Evolutionary conservation across 2,329 filamentous ascomycete species (phyloP), one percentile per base, ranked within the genome.

Genomic region (Dactylellina drechsleri): DNA sequence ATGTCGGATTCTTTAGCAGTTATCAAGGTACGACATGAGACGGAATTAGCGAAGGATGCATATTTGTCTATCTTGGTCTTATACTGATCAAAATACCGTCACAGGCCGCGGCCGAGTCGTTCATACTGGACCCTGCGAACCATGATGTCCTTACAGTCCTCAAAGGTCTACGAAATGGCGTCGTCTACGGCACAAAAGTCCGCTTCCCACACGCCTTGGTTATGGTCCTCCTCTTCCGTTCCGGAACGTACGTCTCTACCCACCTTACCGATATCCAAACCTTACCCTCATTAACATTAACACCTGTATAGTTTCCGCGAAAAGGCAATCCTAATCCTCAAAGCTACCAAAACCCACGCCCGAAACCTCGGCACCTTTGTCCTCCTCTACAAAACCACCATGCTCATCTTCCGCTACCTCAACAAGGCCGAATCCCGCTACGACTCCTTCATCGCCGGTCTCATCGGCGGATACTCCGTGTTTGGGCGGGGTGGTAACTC

Each of bases 141-240:
- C 92, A 95, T 80, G 92, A 95, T 80, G 82, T 93, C 66, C 87
- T 99, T 76, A 88, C 92, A 68, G 86, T 99, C 78, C 82, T 97
- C 82, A 99, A 99, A 87, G 92, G 89, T 80, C 91, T 95, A 78
- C 92, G 95, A 83, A 99, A 98, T 88, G 95, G 95, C 82, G 90
- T 93, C 78, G 92, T 99, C 77, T 99, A 99, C 84, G 95, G 95
- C 76, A 89, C 92, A 80, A 98, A 98, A 87, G 92, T 99, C 83
- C 93, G 95, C 77, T 98, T 99, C 84, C 95, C 95, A 77, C 95
- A 99, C 84, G 95, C 95, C 76, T 87, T 99, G 79, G 95, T 99
- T 60, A 99, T 99, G 94, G 92, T 97, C 78, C 91, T 98, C 79
- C 88, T 99, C 78, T 99, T 99, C 85, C 92, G 95, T 79, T 92